Evolutionary conservation across 1,284 basidiomycete genomes (phyloP), one percentile per base, ranked within the genome.

Genomic region (Gymnopus androsaceus): DNA sequence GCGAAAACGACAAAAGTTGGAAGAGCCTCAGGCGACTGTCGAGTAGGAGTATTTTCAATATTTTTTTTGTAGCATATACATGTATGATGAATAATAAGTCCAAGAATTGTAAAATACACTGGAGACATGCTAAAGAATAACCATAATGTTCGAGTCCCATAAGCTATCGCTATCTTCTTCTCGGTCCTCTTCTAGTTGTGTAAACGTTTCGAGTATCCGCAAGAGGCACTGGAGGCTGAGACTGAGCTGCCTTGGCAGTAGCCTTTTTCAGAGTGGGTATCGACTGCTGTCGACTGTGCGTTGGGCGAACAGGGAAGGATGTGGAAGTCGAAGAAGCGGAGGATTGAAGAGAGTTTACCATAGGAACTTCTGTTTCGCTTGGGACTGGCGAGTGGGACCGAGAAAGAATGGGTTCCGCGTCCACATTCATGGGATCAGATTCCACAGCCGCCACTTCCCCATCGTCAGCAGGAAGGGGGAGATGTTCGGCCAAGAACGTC

Each of bases 1-100:
- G 63, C 78, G 94, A 60, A 95, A 95, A 73, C 81, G 90, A 55
- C 83, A 81, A 63, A 88, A 83, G 65, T 60, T 93, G 64, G 90
- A 92, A 68, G 80, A 82, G 61, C 70, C 49, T 34, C 41, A 44
- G 37, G 52, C 27, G 9, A 53, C 40, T 28, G 54, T 25, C 53
- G 33, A 27, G 23, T 34, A 42, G 34, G 4, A 17, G n/a, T n/a
- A n/a, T n/a, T n/a, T 11, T 28, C 8, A 28, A 33, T 11, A 27
- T 5, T 27, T 30, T 14, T 12, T n/a, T 34, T 36, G 41, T 45
- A 36, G 41, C 41, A 36, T 53, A 44, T 27, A 53, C 30, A 46
- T 46, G 28, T 38, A 53, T 23, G 30, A 44, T 15, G n/a, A 49
- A 34, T 7, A 21, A 2, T 19, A 23, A 3, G 31, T n/a, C n/a